Evolutionary conservation across 371 early-diverging fungal genomes (phyloP), one percentile per base, ranked within the genome.

Genomic region (Apophysomyces elegans): DNA sequence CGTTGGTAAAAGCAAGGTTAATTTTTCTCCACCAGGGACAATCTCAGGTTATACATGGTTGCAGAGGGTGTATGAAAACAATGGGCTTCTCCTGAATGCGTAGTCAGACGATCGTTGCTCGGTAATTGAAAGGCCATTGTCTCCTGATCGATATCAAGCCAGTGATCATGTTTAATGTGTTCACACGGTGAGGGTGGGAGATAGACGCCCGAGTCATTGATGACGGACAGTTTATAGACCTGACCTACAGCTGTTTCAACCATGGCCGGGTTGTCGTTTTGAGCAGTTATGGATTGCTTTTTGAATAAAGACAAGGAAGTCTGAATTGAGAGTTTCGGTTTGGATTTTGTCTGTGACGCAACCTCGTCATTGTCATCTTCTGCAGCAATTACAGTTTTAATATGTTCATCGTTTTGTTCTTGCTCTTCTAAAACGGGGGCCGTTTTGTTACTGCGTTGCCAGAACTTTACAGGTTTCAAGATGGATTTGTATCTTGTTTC

Each of bases 231-330:
- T 54, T 79, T 71, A 45, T 74, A 79, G 6, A 76, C 65, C 44
- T 76, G 73, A 21, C 56, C 18, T 47, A 56, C 45, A 32, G 37
- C 58, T 21, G 54, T 61, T 4, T 80, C 75, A 8, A 80, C 66
- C 43, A 85, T 65, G 11, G 70, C 65, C 21, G 78, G 67, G 66
- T 90, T 91, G 61, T 90, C 89, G 88, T 88, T 90, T 5, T 64
- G 62, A 12, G 57, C 60, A 37, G 54, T 18, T 50, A 26, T 26
- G 32, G 54, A n/a, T 9, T n/a, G 21, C 21, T 21, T 50, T 50
- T 50, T 50, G 21, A 50, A 26, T 50, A 50, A 9, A 4, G 54
- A 50, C 9, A 50, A 50, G 4, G 54, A 26, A 5, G 54, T 50
- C 7, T 50, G 54, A 5, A 50, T 50, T 0, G 21, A 50, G 5